phyloP scores from a whole-genome alignment of 2,329 filamentous ascomycete species.

The Penicillium verrucosum region DNA sequence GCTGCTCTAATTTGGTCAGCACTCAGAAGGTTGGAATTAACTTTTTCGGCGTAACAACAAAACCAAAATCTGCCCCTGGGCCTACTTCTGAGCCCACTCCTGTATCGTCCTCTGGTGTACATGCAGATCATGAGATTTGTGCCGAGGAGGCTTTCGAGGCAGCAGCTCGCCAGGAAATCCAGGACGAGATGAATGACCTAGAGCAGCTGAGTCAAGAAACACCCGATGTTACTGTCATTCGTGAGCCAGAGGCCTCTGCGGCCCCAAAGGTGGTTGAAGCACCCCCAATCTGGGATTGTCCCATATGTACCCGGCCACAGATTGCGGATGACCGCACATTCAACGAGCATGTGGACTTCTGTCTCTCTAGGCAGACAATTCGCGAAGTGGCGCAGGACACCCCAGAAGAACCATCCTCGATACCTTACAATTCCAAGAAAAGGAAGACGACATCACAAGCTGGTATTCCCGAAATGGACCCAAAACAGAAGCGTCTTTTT shows the following conservation, averaged over 20 bases:
- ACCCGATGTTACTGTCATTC: slow-evolving; percentile 6
- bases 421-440: slow-evolving; percentile 19
- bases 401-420: slow-evolving; percentile 19
- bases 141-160: slow-evolving; percentile 65
- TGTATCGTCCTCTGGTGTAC: neutral
- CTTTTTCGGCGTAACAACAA: slow-evolving; percentile 65
- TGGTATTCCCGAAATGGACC: slow-evolving; percentile 17
- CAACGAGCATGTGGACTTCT: slow-evolving; percentile 90
- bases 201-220: slow-evolving; percentile 61
- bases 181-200: slow-evolving; percentile 60
- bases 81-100: slow-evolving; percentile 12
- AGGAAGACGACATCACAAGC: slow-evolving; percentile 35
- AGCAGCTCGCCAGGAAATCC: slow-evolving; percentile 57
- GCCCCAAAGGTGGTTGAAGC: slow-evolving; percentile 9
- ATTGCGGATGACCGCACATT: slow-evolving; percentile 70
- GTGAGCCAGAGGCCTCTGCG: slow-evolving; percentile 22
- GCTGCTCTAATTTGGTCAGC: slow-evolving; percentile 82
- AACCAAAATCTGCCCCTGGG: slow-evolving; percentile 20
- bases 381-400: slow-evolving; percentile 69
- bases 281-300: slow-evolving; percentile 73
- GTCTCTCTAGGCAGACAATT: slow-evolving; percentile 81
- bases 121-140: slow-evolving; percentile 62
- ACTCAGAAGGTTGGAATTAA: slow-evolving; percentile 76
- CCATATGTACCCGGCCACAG: slow-evolving; percentile 78
- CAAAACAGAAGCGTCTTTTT: slow-evolving; percentile 36